Base-by-base conservation (phyloP, 1,284 basidiomycete genomes). In the Naganishia sp. region DNA sequence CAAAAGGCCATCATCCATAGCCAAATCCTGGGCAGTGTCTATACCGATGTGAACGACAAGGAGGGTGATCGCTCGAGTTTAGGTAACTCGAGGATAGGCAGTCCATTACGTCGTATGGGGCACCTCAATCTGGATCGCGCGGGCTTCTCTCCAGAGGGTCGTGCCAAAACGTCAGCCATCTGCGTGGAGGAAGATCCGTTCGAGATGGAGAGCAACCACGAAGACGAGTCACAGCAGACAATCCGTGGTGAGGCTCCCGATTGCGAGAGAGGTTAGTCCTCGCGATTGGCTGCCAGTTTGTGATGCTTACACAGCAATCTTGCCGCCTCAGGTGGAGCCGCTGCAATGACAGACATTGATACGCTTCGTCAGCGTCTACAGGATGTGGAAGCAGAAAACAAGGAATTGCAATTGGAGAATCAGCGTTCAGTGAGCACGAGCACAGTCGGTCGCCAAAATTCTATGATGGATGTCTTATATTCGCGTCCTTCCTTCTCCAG, bases 301-400 rank as follows among this genome's bases (percentile, higher is more conserved):
- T 13, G 13, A 39, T 6, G 35, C 35, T 39, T 39, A 39, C 7
- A 13, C 7, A 13, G 35, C 35, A 9, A 39, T 2, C 3, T 39
- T 39, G 35, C 35, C 13, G 35, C 35, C 13, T 39, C 35, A 39
- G 35, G 7, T 39, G 35, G 10, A 9, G 4, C 10, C 35, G 35
- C 35, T 39, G 66, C 45, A 6, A 31, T 46, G 35, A 23, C 25
- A 32, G 45, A 54, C 32, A n/a, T 64, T 6, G 53, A 23, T 1
- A 32, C 52, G 3, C 39, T 64, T 10, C 51, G 39, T 45, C 51
- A 47, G 6, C 58, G 73, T 21, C 82, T 90, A 21, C 84, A 85
- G 67, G 89, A 90, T 71, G 82, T 93, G 2, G 92, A 94, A 74
- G 88, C 90, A 45, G 90, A 94, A 71, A 77, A 90, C 32, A 83